Evolutionary conservation across 768 basidiomycete species (phyloP).

Genomic region (Tricholoma sp.): DNA sequence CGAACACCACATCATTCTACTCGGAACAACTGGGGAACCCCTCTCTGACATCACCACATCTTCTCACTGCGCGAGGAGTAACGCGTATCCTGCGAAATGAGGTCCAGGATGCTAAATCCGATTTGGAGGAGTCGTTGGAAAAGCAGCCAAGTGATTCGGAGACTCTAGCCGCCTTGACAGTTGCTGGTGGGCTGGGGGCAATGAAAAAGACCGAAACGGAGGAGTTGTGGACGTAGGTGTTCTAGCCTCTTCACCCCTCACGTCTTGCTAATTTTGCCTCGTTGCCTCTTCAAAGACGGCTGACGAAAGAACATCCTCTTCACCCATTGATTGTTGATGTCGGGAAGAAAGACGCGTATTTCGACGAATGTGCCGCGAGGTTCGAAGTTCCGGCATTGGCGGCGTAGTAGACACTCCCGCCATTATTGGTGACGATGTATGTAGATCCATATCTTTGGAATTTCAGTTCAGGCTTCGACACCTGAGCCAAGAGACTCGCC

Average conservation of each 20-base stretch:
- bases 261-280: conserved; percentile 9
- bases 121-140: conserved; percentile 68
- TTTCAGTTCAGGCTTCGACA: no score
- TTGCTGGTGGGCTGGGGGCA: conserved; percentile 55
- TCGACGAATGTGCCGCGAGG: conserved; percentile 57
- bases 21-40: conserved; percentile 82
- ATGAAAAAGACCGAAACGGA: conserved; percentile 60
- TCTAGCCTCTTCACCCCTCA: neutral
- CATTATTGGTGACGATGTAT: no score
- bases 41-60: conserved; percentile 64
- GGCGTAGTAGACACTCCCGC: conserved; percentile 12
- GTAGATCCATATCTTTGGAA: no score
- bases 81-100: conserved; percentile 76
- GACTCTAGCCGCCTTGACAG: conserved; percentile 60
- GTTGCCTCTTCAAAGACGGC: conserved; percentile 24
- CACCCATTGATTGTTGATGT: conserved; percentile 70
- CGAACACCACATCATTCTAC: conserved; percentile 57
- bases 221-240: conserved; percentile 63
- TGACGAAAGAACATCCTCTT: conserved; percentile 47
- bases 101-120: conserved; percentile 69
- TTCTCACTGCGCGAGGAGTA: conserved; percentile 76
- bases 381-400: conserved; percentile 56
- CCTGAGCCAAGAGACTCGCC: no score
- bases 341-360: conserved; percentile 52
- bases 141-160: conserved; percentile 59